phyloP scores from a whole-genome alignment of 352 stramenopile genomes.

The Phytophthora pinifolia region DNA sequence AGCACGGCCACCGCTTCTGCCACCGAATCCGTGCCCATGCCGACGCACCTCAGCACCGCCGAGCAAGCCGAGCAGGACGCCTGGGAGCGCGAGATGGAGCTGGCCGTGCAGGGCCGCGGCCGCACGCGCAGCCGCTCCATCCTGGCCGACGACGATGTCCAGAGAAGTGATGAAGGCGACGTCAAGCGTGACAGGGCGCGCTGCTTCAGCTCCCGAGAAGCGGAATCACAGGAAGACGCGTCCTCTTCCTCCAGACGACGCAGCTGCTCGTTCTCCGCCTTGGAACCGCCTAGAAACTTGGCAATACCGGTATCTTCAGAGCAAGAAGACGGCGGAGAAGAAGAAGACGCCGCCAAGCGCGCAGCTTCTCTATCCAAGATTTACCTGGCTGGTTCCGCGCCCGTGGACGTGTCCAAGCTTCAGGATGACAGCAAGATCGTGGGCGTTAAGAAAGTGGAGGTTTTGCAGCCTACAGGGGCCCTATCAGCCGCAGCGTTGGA shows the following conservation, averaged over 20 bases:
- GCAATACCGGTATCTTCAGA: slow-evolving; percentile 1
- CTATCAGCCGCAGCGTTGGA: slow-evolving; percentile 79
- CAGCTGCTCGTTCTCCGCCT: slow-evolving; percentile 66
- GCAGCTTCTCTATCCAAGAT: slow-evolving; percentile 83
- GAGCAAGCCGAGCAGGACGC: slow-evolving; percentile 55
- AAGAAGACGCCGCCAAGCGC: slow-evolving; percentile 52
- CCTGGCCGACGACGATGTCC: slow-evolving; percentile 45
- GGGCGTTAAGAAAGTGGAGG: slow-evolving; percentile 73
- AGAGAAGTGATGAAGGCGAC: slow-evolving; percentile 11
- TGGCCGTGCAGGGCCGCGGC: slow-evolving; percentile 64
- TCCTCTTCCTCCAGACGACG: slow-evolving; percentile 31
- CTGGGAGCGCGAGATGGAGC: slow-evolving; percentile 87
- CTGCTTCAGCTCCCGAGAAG: slow-evolving; percentile 51
- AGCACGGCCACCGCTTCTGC: slow-evolving; percentile 21
- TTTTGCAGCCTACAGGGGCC: slow-evolving; percentile 71
- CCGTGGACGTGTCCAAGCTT: slow-evolving; percentile 79
- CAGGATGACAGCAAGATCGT: slow-evolving; percentile 79
- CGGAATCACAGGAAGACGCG: slow-evolving; percentile 2
- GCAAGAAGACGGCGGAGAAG: slow-evolving; percentile 5
- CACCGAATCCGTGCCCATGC: slow-evolving; percentile 1
- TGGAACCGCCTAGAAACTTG: background rate
- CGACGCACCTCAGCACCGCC: background rate
- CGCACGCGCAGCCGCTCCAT: slow-evolving; percentile 82
- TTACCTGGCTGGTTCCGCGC: slow-evolving; percentile 78
- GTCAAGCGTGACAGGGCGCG: slow-evolving; percentile 36